phyloP scores from a whole-genome alignment of 768 basidiomycete species.

The Boletellus emodensis region DNA sequence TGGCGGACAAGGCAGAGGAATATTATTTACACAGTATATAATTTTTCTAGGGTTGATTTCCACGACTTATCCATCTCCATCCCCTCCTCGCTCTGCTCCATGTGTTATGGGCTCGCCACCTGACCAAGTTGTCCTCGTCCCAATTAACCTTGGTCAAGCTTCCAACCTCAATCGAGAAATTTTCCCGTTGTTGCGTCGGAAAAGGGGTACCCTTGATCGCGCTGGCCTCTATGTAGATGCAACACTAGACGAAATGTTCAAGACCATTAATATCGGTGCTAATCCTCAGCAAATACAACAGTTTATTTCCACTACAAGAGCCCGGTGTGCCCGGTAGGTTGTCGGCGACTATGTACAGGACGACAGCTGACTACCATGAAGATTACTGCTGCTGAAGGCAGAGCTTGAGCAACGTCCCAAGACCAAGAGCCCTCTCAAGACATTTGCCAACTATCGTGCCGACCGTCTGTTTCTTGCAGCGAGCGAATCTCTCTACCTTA shows the following conservation, averaged over 20 bases:
- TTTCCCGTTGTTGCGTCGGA: slow-evolving; percentile 5
- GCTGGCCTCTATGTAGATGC: slow-evolving; percentile 8
- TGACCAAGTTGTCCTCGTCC: not conserved
- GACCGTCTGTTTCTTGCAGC: slow-evolving; percentile 2
- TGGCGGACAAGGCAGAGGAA: not conserved
- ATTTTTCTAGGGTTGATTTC: not conserved
- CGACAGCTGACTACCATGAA: no score
- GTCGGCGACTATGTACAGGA: no score
- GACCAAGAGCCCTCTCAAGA: slow-evolving; percentile 5
- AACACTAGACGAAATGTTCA: slow-evolving; percentile 9
- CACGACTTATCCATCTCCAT: not conserved
- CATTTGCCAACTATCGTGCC: slow-evolving; percentile 1
- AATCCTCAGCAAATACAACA: not conserved
- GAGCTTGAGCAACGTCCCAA: not conserved
- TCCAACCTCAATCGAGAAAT: slow-evolving; percentile 1
- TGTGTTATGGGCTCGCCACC: not conserved
- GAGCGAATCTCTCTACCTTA: not conserved
- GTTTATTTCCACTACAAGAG: not conserved
- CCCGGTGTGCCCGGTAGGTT: slow-evolving; percentile 4
- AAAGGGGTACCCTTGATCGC: not conserved
- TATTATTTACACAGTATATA: not conserved
- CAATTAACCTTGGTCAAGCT: slow-evolving; percentile 3
- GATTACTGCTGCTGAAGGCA: not conserved
- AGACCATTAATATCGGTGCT: not conserved
- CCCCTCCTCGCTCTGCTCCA: no score